Conservation (phyloP, 805 yeast species). For the Metschnikowia similis region DNA sequence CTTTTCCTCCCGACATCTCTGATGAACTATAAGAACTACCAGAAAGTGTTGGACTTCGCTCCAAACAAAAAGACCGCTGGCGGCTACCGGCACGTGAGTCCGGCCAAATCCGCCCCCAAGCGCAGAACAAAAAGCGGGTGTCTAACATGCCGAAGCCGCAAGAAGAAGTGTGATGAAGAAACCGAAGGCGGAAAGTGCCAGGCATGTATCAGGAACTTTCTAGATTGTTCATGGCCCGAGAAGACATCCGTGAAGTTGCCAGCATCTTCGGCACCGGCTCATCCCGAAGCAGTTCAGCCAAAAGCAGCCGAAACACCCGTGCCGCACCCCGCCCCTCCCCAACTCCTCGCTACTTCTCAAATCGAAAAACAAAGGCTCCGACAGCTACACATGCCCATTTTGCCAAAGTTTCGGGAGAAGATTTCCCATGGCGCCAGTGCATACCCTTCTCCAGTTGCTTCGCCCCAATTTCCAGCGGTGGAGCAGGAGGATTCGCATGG, state of each 20-base stretch:
- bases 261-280: not conserved
- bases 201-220: conserved; percentile 41
- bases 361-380: not conserved
- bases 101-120: conserved; percentile 12
- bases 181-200: conserved; percentile 40
- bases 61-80: conserved; percentile 9
- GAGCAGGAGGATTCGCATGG: not conserved
- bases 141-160: conserved; percentile 58
- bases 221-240: conserved; percentile 42
- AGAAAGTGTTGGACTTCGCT: conserved; percentile 32
- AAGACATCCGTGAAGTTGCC: not conserved
- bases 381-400: too few species aligned
- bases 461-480: conserved; percentile 21
- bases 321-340: not conserved
- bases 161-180: conserved; percentile 58
- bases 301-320: not conserved
- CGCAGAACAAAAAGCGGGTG: conserved; percentile 20
- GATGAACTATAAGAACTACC: conserved; percentile 33
- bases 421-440: conserved; percentile 19
- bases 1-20: not conserved
- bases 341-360: not conserved
- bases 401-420: not conserved
- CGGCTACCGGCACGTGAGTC: conserved; percentile 4
- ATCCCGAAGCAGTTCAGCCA: conserved; percentile 1
- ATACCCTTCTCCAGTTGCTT: conserved; percentile 30